These are phyloP conservation scores for Dactylellina parvicollis DNA, from an alignment of 2,329 filamentous ascomycete genomes.

Conservation along the genomic window DNA sequence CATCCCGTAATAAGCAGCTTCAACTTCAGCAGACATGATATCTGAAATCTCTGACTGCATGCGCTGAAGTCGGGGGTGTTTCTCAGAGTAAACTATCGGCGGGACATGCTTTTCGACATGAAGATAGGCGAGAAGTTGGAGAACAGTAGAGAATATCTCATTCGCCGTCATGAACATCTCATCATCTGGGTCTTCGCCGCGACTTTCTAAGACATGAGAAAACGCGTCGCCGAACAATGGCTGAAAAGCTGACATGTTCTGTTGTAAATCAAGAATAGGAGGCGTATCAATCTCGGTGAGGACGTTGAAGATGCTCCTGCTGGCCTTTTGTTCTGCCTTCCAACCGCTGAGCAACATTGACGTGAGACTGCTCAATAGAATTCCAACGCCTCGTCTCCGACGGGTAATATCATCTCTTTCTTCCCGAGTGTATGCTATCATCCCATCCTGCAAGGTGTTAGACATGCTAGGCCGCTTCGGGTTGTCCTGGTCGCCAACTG, in stretches of 20 bases:
- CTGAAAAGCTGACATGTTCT: background rate
- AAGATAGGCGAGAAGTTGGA: conserved; percentile 50
- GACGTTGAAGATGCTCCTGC: conserved; percentile 22
- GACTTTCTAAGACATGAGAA: conserved; percentile 16
- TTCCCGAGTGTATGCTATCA: conserved; percentile 15
- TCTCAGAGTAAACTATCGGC: conserved; percentile 39
- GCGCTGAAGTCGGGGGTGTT: conserved; percentile 31
- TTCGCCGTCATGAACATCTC: conserved; percentile 34
- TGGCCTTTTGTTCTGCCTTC: conserved; percentile 23
- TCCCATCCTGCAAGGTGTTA: conserved; percentile 35
- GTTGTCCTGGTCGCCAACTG: conserved; percentile 34
- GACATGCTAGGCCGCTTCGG: conserved; percentile 31
- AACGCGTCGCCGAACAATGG: conserved; percentile 28
- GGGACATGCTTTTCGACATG: conserved; percentile 51
- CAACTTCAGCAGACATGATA: conserved; percentile 39
- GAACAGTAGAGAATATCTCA: conserved; percentile 47
- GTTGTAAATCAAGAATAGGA: conserved; percentile 18
- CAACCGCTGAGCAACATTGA: conserved; percentile 51
- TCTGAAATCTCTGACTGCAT: conserved; percentile 34
- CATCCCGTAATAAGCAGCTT: conserved; percentile 30
- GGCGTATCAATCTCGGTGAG: conserved; percentile 45
- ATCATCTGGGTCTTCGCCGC: background rate
- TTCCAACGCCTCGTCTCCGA: conserved; percentile 38
- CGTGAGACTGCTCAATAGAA: conserved; percentile 44
- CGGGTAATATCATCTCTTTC: conserved; percentile 33